Percentiles rank a stretch among this genome's conserved stretches.
These are phyloP conservation scores for Dorcoceras hygrometricum DNA, from an alignment of 257 asterid species.

Conservation along the genomic window DNA sequence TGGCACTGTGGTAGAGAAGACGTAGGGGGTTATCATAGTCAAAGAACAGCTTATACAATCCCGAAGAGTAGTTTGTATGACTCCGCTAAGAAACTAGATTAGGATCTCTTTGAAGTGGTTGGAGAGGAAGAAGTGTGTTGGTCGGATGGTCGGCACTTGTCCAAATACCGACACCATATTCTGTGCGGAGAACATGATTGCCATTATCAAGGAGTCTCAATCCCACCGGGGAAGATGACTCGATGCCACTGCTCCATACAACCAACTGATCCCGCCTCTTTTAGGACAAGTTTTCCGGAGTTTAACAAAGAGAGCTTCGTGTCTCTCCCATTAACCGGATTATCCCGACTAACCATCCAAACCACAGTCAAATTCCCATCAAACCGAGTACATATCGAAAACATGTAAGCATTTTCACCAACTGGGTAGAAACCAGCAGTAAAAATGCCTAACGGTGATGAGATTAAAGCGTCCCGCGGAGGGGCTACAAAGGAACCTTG, in stretches of 20 bases:
- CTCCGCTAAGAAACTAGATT: slow-evolving; percentile 19
- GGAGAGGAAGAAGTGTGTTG: slow-evolving; percentile 24
- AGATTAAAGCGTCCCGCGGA: not conserved
- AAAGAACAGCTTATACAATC: slow-evolving; percentile 20
- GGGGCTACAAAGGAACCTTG: slow-evolving; percentile 25
- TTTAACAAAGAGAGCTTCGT: slow-evolving; percentile 18
- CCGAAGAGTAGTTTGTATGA: slow-evolving; percentile 16
- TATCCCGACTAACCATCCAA: slow-evolving; percentile 31
- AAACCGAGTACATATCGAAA: slow-evolving; percentile 15
- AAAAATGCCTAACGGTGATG: slow-evolving; percentile 14
- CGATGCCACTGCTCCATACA: slow-evolving; percentile 16
- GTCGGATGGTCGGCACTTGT: slow-evolving; percentile 26
- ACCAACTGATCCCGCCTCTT: slow-evolving; percentile 21
- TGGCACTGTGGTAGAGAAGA: slow-evolving; percentile 5
- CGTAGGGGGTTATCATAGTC: slow-evolving; percentile 24
- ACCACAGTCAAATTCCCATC: slow-evolving; percentile 13
- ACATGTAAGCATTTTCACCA: slow-evolving; percentile 20
- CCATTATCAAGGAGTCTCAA: slow-evolving; percentile 19
- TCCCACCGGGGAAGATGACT: not conserved
- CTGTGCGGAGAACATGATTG: slow-evolving; percentile 6
- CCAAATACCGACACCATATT: slow-evolving; percentile 1
- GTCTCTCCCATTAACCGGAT: slow-evolving; percentile 22
- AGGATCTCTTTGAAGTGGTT: not conserved
- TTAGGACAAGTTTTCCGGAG: slow-evolving; percentile 24
- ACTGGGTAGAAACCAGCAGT: slow-evolving; percentile 14